Evolutionary conservation across 1,284 basidiomycete species (phyloP).

Genomic region (Athelia psychrophila): DNA sequence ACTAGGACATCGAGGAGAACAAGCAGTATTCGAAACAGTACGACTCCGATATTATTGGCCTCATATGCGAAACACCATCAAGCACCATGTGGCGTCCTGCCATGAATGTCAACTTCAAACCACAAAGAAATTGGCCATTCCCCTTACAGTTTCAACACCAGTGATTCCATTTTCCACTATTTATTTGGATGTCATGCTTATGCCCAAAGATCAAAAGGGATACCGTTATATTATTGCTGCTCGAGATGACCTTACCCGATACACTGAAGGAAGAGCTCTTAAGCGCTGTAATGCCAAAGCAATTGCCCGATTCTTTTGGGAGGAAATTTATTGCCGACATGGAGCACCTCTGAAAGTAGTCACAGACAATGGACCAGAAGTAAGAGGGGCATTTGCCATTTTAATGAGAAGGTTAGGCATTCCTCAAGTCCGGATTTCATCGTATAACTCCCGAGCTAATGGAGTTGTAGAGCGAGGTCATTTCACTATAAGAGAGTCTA

Average conservation of each 20-base stretch:
- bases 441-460: slow-evolving; percentile 20
- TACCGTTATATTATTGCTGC: slow-evolving; percentile 19
- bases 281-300: slow-evolving; percentile 15
- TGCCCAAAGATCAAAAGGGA: slow-evolving; percentile 11
- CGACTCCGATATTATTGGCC: slow-evolving; percentile 26
- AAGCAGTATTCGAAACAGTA: slow-evolving; percentile 11
- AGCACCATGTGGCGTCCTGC: slow-evolving; percentile 32
- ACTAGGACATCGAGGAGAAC: slow-evolving; percentile 1
- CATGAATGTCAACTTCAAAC: slow-evolving; percentile 32
- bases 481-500: slow-evolving; percentile 8
- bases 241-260: slow-evolving; percentile 24
- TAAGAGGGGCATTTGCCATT: slow-evolving; percentile 17
- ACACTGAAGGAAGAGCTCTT: slow-evolving; percentile 24
- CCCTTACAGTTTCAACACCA: slow-evolving; percentile 25
- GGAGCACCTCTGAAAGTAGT: slow-evolving; percentile 26
- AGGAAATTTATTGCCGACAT: slow-evolving; percentile 31
- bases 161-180: slow-evolving; percentile 26
- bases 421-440: slow-evolving; percentile 18
- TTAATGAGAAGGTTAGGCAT: slow-evolving; percentile 12
- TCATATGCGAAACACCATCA: slow-evolving; percentile 20
- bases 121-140: slow-evolving; percentile 23
- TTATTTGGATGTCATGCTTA: slow-evolving; percentile 28
- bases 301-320: slow-evolving; percentile 25
- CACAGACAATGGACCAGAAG: slow-evolving; percentile 30
- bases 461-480: slow-evolving; percentile 14